Conservation (phyloP, 164 flowering plant species). For the Vitis labrusca region DNA sequence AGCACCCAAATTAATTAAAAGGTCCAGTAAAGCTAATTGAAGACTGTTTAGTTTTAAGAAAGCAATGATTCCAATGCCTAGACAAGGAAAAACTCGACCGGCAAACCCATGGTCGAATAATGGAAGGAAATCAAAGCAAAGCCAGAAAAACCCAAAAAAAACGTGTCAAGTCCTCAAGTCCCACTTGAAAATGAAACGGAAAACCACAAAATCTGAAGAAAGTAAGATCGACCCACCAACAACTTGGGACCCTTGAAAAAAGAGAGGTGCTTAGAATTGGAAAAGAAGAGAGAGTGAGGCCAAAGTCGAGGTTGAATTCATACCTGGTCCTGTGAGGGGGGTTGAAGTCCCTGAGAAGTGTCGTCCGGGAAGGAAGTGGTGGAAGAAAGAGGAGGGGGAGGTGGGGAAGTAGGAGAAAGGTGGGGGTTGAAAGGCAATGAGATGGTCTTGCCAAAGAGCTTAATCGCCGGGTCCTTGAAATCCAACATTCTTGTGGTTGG, state of each 20-base stretch:
- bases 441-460: constrained; percentile 46
- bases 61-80: no score
- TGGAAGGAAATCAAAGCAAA: not conserved
- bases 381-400: constrained; percentile 3
- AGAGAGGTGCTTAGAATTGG: constrained; percentile 5
- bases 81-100: no score
- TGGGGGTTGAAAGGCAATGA: constrained; percentile 8
- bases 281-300: no score
- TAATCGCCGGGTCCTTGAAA: constrained; percentile 26
- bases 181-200: not conserved
- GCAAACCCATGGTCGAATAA: no score
- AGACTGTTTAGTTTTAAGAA: no score
- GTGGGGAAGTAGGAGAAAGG: not conserved
- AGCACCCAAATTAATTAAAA: no score
- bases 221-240: constrained; percentile 4
- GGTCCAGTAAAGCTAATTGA: no score
- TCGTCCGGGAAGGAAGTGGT: constrained; percentile 2
- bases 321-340: constrained; percentile 6
- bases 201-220: not conserved
- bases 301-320: not conserved
- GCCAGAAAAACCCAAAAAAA: not conserved
- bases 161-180: not conserved
- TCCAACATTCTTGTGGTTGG: constrained; percentile 21
- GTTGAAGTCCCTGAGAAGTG: not conserved
- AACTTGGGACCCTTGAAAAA: not conserved